Evolutionary conservation across 2,329 filamentous ascomycete species (phyloP), one percentile per base, ranked within the genome.

Genomic region (Xylariaceae sp.): DNA sequence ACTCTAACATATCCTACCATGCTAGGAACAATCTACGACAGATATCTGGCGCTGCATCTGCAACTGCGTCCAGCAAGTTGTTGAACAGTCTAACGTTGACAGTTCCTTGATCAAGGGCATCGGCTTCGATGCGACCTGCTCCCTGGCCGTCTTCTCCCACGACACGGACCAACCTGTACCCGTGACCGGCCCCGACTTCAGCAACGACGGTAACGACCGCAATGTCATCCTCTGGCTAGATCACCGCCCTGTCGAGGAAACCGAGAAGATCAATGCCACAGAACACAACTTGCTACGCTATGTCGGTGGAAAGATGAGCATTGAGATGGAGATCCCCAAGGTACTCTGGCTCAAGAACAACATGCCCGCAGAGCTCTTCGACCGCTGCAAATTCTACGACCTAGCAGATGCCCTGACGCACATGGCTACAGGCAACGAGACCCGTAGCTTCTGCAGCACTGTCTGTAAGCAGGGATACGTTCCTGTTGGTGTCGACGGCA

Each of bases 281-380:
- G 80, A 86, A 51, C 94, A 99, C 77, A 94, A 95, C 71, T 78
- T 99, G 51, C 83, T 99, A 56, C 88, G 91, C 67, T 99, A 99
- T 69, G 94, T 99, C 19, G 94, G 94, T 64, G 94, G 94, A 60
- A 92, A 88, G 70, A 99, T 99, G 94, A 96, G 90, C 70, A 92
- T 96, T 62, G 94, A 99, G 77, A 99, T 99, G 94, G 94, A 99
- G 72, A 95, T 99, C 53, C 94, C 94, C 60, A 99, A 99, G 75
- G 89, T 96, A 1, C 79, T 97, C 55, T 99, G 94, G 94, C 80
- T 99, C 68, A 97, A 97, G 80, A 96, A 96, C 73, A 83, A 97
- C 74, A 97, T 99, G 94, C 88, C 94, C 2, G 80, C 87, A 53
- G 89, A 96, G 65, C 78, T 94, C 12, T 99, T 97, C 66, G 85